These are phyloP conservation scores for Polyporus arcularius DNA, from an alignment of 768 basidiomycete genomes.

Conservation along the genomic window DNA sequence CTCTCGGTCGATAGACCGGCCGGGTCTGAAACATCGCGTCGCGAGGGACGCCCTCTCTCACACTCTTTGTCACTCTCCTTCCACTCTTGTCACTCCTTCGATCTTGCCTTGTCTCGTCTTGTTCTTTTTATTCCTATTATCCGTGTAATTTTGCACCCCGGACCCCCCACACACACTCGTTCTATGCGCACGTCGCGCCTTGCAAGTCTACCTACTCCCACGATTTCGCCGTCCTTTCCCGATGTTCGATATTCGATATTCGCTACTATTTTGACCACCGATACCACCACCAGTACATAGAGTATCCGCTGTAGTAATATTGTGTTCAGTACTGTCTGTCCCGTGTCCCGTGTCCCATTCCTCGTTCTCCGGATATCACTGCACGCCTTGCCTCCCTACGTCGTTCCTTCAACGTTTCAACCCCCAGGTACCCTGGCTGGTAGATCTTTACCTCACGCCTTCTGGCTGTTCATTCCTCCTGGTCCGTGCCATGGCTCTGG, in stretches of 20 bases:
- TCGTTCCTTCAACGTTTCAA: too few species aligned
- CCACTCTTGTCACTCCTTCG: background rate
- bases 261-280: background rate
- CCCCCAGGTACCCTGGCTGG: background rate
- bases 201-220: background rate
- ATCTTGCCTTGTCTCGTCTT: conserved; percentile 5
- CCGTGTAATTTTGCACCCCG: conserved; percentile 28
- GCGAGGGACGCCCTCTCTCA: conserved; percentile 7
- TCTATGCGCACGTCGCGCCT: background rate
- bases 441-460: background rate
- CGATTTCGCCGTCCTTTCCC: background rate
- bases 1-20: conserved; percentile 12
- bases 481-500: too few species aligned
- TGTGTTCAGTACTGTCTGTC: background rate
- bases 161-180: conserved; percentile 2
- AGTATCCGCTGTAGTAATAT: background rate
- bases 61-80: background rate
- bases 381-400: background rate
- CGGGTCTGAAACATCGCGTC: conserved; percentile 8
- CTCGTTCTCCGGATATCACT: background rate
- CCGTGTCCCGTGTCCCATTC: background rate
- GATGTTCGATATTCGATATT: conserved; percentile 4
- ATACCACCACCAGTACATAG: too few species aligned
- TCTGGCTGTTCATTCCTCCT: too few species aligned
- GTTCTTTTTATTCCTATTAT: conserved; percentile 33